Base-by-base conservation (phyloP, 192 early-diverging fungal species). In the Lunasporangiospora selenospora region DNA sequence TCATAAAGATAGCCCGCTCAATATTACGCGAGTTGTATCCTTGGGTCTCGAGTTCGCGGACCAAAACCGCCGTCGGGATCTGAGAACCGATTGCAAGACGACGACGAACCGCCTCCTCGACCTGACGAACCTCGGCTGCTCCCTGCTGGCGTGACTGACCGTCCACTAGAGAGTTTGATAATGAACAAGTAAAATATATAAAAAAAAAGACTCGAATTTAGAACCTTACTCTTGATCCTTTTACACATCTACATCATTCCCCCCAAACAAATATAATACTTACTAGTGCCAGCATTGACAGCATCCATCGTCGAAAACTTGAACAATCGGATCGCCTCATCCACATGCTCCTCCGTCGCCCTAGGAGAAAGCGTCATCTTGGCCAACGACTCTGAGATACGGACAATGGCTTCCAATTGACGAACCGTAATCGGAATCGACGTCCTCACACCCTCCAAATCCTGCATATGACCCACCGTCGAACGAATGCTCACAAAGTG, bases 381-480 rank as follows among this genome's bases (percentile, higher is more conserved):
- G 55, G 98, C 98, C 45, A 99, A 80, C 13, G 98, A 91, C 79
- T 99, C 98, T 24, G 98, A 90, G 40, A 99, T 94, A 65, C 98
- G 95, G 58, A 99, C 88, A 65, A 99, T 96, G 41, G 98, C 98
- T 80, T 99, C 98, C 57, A 99, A 80, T 82, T 99, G 97, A 77
- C 91, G 89, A 58, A 99, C 88, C 10, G 98, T 99, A 69, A 99
- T 99, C 1, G 98, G 98, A 51, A 99, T 96, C 21, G 93, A 90
- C 7, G 90, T 89, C 52, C 90, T 78, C 56, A 83, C 84, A 30
- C 85, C 79, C 19, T 79, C 87, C 53, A 91, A 82, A 50, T 85
- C 84, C 67, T 93, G 93, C 33, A 95, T 67, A 45, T 78, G 82
- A 53, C 90, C 88, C 31, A 96, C 89, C 62, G 93, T 89, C 55